Evolutionary conservation across 1,284 basidiomycete species (phyloP), one percentile per base, ranked within the genome.

Genomic region (Agroathelia rolfsii): DNA sequence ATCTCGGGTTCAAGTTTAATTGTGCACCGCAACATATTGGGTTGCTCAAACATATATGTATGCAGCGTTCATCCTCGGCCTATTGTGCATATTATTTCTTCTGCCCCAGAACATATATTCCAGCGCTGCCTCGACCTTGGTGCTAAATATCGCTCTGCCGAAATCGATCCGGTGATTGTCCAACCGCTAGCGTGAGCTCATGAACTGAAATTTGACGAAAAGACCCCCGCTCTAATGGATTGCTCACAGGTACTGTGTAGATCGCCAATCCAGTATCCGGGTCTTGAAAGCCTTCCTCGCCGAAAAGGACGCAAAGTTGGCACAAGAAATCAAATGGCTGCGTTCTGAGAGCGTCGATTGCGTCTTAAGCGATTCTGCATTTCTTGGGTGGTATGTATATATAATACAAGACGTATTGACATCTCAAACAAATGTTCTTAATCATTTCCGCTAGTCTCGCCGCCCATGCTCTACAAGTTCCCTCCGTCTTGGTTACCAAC

Each of bases 311-410:
- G 41, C 40, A n/a, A 65, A 75, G 39, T 48, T 82, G 6, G 54
- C 59, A 17, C 58, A 64, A 25, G 82, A 86, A 50, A 51, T 56
- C 1, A 44, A 50, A 14, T 86, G 80, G 80, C 59, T 85, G 4
- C 46, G 46, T 4, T 52, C 61, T 4, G 60, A 72, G 17, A 41
- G 54, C 0, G 71, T 72, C 2, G 61, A 75, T 41, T 73, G 71
- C 30, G 79, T 85, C 1, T 50, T 86, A 22, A 81, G 76, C 46
- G 82, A 86, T 47, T 77, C 81, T 3, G 80, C 80, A 2, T 85
- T 84, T 48, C 61, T 85, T 13, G 81, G 76, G 33, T 84, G 81
- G 81, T 81, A 46, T 36, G 72, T n/a, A n/a, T n/a, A n/a, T n/a
- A 28, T 28, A 9, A 9, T n/a, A 24, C n/a, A 9, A 9, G 9